Evolutionary conservation across 2,329 filamentous ascomycete genomes (phyloP).

Genomic region (Diaporthe aspalathi): DNA sequence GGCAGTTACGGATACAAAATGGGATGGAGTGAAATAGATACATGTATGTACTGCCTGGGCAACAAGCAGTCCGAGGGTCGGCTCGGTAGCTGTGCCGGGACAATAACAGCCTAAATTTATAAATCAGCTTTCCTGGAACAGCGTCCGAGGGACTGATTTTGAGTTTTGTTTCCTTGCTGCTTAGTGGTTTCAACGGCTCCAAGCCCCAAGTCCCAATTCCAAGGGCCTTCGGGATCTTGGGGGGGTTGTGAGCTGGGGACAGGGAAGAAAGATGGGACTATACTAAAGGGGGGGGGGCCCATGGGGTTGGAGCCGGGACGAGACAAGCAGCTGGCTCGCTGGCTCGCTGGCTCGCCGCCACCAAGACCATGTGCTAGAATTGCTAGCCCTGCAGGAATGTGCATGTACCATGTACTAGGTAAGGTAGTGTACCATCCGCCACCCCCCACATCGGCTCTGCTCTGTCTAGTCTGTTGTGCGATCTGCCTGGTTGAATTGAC

Average conservation of each 20-base stretch:
- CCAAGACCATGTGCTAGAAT: not conserved
- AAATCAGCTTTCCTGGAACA: conserved; percentile 24
- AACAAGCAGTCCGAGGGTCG: conserved; percentile 18
- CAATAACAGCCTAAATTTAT: conserved; percentile 10
- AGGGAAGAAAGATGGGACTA: not conserved
- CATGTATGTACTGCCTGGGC: not conserved
- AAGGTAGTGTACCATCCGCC: not conserved
- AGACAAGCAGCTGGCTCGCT: no score
- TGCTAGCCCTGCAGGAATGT: not conserved
- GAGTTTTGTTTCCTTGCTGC: conserved; percentile 5
- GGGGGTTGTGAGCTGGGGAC: not conserved
- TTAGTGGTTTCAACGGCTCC: conserved; percentile 17
- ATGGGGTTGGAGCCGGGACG: conserved; percentile 23
- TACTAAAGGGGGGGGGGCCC: not conserved
- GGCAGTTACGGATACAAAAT: not conserved
- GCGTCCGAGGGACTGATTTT: not conserved
- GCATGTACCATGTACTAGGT: no score
- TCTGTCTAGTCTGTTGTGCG: not conserved
- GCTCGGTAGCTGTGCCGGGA: conserved; percentile 22
- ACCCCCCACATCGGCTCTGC: conserved; percentile 23
- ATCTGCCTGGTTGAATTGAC: conserved; percentile 3
- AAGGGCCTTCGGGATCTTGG: conserved; percentile 2
- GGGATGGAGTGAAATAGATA: not conserved
- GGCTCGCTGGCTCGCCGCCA: no score
- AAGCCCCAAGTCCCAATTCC: not conserved